Evolutionary conservation across 2,329 filamentous ascomycete genomes (phyloP), one percentile per base, ranked within the genome.

Genomic region (Ascochyta koolunga): DNA sequence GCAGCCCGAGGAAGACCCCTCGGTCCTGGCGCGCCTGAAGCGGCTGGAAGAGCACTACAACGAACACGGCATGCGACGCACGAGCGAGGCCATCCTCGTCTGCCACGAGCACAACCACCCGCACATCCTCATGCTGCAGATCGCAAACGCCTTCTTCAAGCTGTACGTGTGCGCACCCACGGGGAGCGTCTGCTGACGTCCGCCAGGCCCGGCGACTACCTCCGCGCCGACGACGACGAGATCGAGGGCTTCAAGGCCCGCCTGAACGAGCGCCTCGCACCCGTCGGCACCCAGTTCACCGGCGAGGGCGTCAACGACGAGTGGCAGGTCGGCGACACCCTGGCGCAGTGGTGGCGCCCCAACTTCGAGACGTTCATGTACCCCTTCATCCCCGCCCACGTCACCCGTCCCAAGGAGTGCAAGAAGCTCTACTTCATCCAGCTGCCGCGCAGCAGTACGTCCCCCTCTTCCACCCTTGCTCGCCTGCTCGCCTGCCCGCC

Each of bases 341-440:
- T 99, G 51, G 93, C 95, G 48, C 93, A 97, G 79, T 99, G 95
- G 95, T 99, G 93, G 92, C 84, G 95, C 53, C 95, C 95, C 48
- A 99, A 98, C 80, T 97, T 98, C 74, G 95, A 99, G 82, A 98
- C 95, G 2, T 98, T 98, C 82, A 97, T 99, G 92, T 99, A 99
- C 75, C 95, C 95, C 0, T 99, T 97, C 77, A 89, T 98, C 52
- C 95, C 95, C 7, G 91, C 93, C 16, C 95, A 99, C 78, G 91
- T 97, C 59, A 97, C 93, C 16, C 83, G 95, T 46, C 95, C 95
- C 7, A 99, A 99, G 81, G 95, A 99, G 80, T 96, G 93, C 81
- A 99, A 99, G 82, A 99, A 99, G 83, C 83, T 98, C 36, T 99
- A 98, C 77, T 92, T 98, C 59, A 96, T 99, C 62, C 91, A 96